These are phyloP conservation scores for Linnemannia exigua DNA, from an alignment of 192 early-diverging fungal species.

Conservation along the genomic window DNA sequence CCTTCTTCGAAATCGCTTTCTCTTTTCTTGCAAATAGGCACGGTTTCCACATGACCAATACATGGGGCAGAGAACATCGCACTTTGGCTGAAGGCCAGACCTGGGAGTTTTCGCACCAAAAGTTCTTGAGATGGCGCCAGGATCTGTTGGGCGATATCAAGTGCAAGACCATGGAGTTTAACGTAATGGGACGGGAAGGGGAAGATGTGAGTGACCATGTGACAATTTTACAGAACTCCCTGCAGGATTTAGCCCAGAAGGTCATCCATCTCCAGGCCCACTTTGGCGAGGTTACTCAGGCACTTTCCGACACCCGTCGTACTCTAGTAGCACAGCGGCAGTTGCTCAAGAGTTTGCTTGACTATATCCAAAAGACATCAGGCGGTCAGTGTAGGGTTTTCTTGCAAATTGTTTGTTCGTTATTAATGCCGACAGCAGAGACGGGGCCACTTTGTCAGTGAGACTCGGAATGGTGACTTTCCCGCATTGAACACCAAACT, in stretches of 20 bases:
- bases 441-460: not conserved
- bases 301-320: conserved; percentile 79
- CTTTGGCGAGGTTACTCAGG: conserved; percentile 77
- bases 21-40: conserved; percentile 58
- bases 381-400: conserved; percentile 57
- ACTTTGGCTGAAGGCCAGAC: conserved; percentile 91
- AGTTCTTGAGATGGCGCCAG: conserved; percentile 81
- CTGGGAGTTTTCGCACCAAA: conserved; percentile 92
- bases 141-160: conserved; percentile 93
- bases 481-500: not conserved
- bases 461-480: not conserved
- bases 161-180: conserved; percentile 91
- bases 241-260: conserved; percentile 81
- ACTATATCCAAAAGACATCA: conserved; percentile 63
- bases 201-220: conserved; percentile 83
- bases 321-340: conserved; percentile 79
- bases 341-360: conserved; percentile 75
- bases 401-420: not conserved
- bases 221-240: conserved; percentile 81
- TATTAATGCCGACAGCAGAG: not conserved
- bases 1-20: not conserved
- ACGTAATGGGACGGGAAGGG: conserved; percentile 77
- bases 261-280: conserved; percentile 81
- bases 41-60: conserved; percentile 94
- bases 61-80: conserved; percentile 85